A percentile compares a stretch with the other conserved stretches of the same genome.
Conservation (phyloP, 73 alveolate genomes). For the Paramecium sexaurelia region DNA sequence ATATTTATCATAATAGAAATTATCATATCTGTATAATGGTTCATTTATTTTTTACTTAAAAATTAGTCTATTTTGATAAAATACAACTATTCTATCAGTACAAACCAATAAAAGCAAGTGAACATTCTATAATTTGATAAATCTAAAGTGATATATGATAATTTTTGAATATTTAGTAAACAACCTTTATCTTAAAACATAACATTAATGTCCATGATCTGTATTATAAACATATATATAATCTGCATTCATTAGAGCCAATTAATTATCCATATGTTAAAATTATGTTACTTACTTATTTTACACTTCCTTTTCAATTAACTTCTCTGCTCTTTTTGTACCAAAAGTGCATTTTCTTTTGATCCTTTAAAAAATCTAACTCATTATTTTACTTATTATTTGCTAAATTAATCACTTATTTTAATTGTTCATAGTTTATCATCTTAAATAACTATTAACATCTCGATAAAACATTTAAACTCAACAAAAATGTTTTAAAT, state of each 20-base stretch:
- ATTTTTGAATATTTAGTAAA: neutral
- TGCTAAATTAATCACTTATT: too few relatives aligned
- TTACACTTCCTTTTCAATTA: neutral
- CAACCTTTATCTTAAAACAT: neutral
- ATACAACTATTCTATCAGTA: constrained; percentile 36
- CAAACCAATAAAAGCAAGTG: neutral
- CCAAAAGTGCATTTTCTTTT: neutral
- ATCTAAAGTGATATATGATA: neutral
- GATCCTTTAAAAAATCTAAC: too few relatives aligned
- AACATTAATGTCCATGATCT: neutral
- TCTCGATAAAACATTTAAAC: too few relatives aligned
- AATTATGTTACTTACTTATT: neutral
- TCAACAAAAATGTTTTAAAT: too few relatives aligned
- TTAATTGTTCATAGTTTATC: too few relatives aligned
- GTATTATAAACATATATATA: neutral
- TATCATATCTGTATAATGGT: constrained; percentile 17
- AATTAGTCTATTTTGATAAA: neutral
- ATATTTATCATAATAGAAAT: constrained; percentile 1
- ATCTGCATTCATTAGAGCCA: neutral
- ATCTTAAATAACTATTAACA: too few relatives aligned
- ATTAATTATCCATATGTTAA: neutral
- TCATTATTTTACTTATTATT: too few relatives aligned
- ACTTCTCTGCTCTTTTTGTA: neutral
- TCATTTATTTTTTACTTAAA: neutral
- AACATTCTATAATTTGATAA: neutral